These are phyloP conservation scores for Didymellaceae sp. DNA, from an alignment of 2,329 filamentous ascomycete genomes.

Conservation along the genomic window DNA sequence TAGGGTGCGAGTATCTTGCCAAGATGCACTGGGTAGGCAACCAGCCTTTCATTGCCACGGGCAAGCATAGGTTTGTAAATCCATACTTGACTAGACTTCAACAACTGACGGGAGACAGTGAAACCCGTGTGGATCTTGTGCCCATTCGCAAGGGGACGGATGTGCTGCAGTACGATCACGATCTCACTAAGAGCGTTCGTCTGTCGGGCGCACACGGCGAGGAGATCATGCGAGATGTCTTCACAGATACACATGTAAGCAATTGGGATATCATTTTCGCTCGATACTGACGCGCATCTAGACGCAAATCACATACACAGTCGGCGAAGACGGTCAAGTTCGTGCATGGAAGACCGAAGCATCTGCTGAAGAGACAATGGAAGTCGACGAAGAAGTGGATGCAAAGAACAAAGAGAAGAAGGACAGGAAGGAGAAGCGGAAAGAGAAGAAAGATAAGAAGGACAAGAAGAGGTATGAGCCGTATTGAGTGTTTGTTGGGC, in stretches of 20 bases:
- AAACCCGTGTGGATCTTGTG: conserved; percentile 38
- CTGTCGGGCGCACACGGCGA: conserved; percentile 56
- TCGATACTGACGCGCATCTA: conserved; percentile 19
- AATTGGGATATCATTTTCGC: not conserved
- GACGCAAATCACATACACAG: conserved; percentile 51
- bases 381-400: conserved; percentile 32
- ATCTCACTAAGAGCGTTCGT: conserved; percentile 29
- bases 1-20: conserved; percentile 77
- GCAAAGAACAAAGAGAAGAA: conserved; percentile 30
- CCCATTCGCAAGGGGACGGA: conserved; percentile 32
- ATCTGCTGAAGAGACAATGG: conserved; percentile 29
- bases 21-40: conserved; percentile 68
- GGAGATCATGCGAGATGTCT: conserved; percentile 56
- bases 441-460: conserved; percentile 44
- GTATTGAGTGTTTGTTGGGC: conserved; percentile 33
- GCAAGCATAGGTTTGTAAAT: conserved; percentile 68
- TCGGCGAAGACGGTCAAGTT: conserved; percentile 58
- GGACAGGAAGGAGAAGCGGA: conserved; percentile 41
- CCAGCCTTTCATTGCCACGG: conserved; percentile 68
- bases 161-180: conserved; percentile 40
- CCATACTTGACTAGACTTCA: too few relatives aligned
- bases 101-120: conserved; percentile 25
- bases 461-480: conserved; percentile 50
- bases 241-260: conserved; percentile 48
- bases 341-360: conserved; percentile 49